These are phyloP conservation scores for Trichophyton schoenleinii DNA, from an alignment of 2,329 filamentous ascomycete species.

Conservation along the genomic window DNA sequence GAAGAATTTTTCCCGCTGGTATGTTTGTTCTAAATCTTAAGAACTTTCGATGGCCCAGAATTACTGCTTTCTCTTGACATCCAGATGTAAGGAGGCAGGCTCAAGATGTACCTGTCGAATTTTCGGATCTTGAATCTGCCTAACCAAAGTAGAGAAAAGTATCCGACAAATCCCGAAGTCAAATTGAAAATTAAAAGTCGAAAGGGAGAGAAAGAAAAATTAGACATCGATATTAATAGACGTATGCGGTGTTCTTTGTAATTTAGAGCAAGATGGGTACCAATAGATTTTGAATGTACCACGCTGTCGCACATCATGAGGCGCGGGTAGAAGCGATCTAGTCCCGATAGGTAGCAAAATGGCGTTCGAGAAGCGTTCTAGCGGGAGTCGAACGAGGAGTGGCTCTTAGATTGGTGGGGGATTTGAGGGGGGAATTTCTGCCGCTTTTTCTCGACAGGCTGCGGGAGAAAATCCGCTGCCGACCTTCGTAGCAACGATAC, in stretches of 20 bases:
- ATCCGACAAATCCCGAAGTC: conserved; percentile 1
- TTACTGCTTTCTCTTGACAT: conserved; percentile 1
- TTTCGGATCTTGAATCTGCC: neutral
- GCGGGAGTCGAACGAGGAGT: neutral
- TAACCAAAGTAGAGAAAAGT: neutral
- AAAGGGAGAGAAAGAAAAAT: neutral
- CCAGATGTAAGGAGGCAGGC: neutral
- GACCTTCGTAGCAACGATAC: conserved; percentile 80
- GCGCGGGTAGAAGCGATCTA: conserved; percentile 3
- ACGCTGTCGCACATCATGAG: conserved; percentile 7
- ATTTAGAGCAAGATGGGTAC: neutral
- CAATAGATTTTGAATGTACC: conserved; percentile 2
- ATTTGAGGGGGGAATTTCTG: conserved; percentile 38
- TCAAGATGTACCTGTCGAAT: neutral
- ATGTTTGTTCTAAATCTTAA: neutral
- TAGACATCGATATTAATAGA: conserved; percentile 1
- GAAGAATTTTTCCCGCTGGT: neutral
- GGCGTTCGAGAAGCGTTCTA: neutral
- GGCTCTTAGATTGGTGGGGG: neutral
- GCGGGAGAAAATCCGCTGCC: conserved; percentile 78
- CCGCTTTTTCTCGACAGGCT: conserved; percentile 70
- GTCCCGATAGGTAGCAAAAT: neutral
- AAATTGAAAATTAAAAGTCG: conserved; percentile 1
- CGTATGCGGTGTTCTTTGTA: neutral
- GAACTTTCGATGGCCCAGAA: neutral